These are phyloP conservation scores for Fusarium napiforme DNA, from an alignment of 2,329 filamentous ascomycete species.

Conservation along the genomic window DNA sequence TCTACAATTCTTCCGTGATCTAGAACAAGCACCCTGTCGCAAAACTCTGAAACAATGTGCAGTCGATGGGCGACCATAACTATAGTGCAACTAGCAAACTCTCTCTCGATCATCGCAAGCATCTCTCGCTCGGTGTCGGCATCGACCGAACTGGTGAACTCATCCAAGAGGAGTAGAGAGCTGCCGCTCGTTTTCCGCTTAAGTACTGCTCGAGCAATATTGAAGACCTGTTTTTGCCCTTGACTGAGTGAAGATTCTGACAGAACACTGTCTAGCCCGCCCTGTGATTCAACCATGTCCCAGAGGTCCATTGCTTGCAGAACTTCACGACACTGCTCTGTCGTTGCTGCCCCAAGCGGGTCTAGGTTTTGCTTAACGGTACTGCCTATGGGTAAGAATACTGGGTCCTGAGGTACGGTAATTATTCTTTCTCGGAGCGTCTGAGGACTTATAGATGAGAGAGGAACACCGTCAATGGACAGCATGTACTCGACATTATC, in stretches of 20 bases:
- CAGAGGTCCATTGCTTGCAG: neutral
- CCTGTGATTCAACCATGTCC: neutral
- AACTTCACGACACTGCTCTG: neutral
- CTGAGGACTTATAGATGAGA: neutral
- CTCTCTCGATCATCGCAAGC: neutral
- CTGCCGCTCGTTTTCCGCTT: neutral
- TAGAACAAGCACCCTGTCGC: neutral
- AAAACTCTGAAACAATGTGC: neutral
- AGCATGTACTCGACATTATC: neutral
- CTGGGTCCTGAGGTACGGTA: neutral
- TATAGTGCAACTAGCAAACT: neutral
- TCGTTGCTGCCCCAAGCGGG: neutral
- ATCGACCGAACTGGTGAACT: neutral
- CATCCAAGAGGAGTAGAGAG: neutral
- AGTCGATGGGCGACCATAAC: neutral
- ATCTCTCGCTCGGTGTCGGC: neutral
- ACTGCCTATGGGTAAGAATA: neutral
- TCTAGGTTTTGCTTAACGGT: neutral
- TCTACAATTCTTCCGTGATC: neutral
- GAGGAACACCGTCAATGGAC: neutral
- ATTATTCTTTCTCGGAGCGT: neutral
- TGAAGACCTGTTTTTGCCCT: neutral
- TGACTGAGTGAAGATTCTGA: neutral
- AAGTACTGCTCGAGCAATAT: neutral
- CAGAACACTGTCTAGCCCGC: neutral